Evolutionary conservation across 2,329 filamentous ascomycete species (phyloP).

Genomic region (Phaeosphaeriaceae sp.): DNA sequence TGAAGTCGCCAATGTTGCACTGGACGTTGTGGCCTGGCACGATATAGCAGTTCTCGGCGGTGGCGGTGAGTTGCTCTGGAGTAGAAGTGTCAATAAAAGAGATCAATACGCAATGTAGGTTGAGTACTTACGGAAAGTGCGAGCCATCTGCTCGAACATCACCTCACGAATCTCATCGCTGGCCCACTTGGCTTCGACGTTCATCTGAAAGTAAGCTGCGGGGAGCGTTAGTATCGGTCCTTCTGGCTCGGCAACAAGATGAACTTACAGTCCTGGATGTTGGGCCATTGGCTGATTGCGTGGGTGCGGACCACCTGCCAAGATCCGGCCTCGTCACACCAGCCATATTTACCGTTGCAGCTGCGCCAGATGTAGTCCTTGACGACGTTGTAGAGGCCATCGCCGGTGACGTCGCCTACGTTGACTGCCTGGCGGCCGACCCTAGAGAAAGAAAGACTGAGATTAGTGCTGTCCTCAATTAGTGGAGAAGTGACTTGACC

Average conservation of each 20-base stretch:
- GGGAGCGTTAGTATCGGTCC: neutral
- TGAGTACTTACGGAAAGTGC: neutral
- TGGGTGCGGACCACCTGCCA: neutral
- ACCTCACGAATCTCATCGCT: neutral
- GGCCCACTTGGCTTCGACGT: neutral
- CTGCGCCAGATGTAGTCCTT: neutral
- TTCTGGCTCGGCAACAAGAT: neutral
- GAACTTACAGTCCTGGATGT: neutral
- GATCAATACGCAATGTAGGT: no score
- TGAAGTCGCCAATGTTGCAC: neutral
- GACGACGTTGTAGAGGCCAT: neutral
- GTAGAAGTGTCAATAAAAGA: neutral
- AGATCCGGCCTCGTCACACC: neutral
- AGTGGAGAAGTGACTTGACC: neutral
- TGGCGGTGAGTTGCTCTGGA: neutral
- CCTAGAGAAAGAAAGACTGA: neutral
- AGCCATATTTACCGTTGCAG: neutral
- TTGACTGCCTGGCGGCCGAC: neutral
- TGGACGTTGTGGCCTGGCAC: neutral
- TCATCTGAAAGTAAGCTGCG: neutral
- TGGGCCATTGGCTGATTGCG: neutral
- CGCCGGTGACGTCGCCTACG: neutral
- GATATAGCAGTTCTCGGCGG: neutral
- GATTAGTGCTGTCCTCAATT: neutral
- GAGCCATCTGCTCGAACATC: neutral